phyloP scores from a whole-genome alignment of 345 rosid genomes.

The Sonneratia caseolaris region DNA sequence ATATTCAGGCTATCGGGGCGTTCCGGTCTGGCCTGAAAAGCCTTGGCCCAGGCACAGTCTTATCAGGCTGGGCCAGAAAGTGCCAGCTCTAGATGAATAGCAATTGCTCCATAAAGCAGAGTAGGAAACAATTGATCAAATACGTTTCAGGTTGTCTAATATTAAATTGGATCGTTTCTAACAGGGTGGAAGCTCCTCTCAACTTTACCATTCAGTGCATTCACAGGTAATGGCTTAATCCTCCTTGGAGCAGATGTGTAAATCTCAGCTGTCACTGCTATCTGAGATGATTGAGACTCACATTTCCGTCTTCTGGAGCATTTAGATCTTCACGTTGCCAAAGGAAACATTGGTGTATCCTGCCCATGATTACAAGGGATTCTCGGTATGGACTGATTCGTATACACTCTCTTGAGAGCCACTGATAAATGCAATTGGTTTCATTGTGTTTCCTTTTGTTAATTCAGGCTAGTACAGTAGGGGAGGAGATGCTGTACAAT shows the following conservation, averaged over 20 bases:
- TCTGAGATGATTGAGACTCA: neutral
- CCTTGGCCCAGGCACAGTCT: too few species aligned
- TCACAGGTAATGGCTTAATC: constrained; percentile 50
- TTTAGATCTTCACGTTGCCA: constrained; percentile 78
- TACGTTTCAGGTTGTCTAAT: neutral
- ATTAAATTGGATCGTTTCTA: neutral
- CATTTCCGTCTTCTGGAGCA: constrained; percentile 3
- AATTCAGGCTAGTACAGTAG: constrained; percentile 80
- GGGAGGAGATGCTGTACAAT: constrained; percentile 73
- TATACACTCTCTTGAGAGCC: neutral
- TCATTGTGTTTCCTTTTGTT: neutral
- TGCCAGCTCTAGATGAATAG: too few species aligned
- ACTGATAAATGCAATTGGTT: neutral
- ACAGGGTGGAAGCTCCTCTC: constrained; percentile 88
- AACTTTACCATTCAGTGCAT: constrained; percentile 82
- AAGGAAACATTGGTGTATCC: constrained; percentile 82
- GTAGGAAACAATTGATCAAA: neutral
- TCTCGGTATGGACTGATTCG: constrained; percentile 39
- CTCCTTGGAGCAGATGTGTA: neutral
- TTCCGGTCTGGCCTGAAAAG: too few species aligned
- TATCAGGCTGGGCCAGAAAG: too few species aligned
- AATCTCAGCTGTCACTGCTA: neutral
- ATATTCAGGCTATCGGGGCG: too few species aligned
- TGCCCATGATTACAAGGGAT: constrained; percentile 92
- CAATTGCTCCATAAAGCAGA: neutral